These are phyloP conservation scores for Fusarium sp. DNA, from an alignment of 2,329 filamentous ascomycete genomes.

Conservation along the genomic window DNA sequence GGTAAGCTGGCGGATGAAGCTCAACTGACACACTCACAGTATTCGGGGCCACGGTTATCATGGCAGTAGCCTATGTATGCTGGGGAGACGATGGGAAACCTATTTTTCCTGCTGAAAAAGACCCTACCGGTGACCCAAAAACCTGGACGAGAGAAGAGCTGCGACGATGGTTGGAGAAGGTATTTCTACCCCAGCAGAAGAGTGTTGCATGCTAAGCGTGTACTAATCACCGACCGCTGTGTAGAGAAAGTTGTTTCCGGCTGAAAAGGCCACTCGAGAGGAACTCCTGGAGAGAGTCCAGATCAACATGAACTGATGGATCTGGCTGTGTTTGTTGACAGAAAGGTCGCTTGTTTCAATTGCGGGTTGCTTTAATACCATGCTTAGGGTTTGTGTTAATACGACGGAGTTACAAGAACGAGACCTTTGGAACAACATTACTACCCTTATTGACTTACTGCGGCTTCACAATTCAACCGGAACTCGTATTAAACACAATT, in stretches of 20 bases:
- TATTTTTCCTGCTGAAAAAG: constrained; percentile 81
- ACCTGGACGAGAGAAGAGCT: constrained; percentile 87
- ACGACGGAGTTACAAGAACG: no score
- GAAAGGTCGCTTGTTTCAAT: constrained; percentile 10
- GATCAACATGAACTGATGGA: constrained; percentile 60
- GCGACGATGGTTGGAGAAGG: constrained; percentile 83
- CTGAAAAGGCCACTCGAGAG: constrained; percentile 60
- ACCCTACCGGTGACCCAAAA: constrained; percentile 82
- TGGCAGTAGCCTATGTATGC: constrained; percentile 81
- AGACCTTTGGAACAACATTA: no score
- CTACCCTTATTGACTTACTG: no score
- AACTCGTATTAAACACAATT: not conserved
- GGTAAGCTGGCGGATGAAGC: constrained; percentile 29
- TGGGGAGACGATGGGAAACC: constrained; percentile 77
- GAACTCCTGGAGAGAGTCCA: constrained; percentile 63
- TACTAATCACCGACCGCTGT: not conserved
- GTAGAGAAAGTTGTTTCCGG: constrained; percentile 65
- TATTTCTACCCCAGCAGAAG: constrained; percentile 57
- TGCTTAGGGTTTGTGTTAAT: no score
- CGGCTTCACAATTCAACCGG: no score
- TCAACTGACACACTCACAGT: constrained; percentile 26
- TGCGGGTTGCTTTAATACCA: constrained; percentile 22
- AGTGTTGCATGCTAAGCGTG: no score
- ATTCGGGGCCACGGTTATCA: constrained; percentile 37
- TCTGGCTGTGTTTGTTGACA: not conserved